Percentiles rank a stretch among this genome's conserved stretches.
These are phyloP conservation scores for Thielaviopsis populi DNA, from an alignment of 2,329 filamentous ascomycete genomes.

Conservation along the genomic window DNA sequence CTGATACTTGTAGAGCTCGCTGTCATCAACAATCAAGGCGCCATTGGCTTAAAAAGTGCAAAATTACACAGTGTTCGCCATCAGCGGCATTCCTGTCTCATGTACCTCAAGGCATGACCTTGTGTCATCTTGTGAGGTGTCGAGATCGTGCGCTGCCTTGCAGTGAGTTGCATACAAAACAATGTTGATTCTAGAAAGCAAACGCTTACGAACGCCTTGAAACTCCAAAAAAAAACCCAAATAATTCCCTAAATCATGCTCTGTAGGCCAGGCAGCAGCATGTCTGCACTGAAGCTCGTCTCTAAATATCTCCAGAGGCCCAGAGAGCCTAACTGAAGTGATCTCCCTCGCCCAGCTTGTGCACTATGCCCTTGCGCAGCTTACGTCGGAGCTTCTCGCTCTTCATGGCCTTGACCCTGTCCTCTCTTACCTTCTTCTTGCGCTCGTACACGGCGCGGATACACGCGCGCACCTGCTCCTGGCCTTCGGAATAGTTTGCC, in stretches of 20 bases:
- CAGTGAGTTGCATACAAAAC: not conserved
- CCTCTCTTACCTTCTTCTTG: conserved; percentile 56
- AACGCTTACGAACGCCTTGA: not conserved
- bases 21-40: not conserved
- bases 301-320: not conserved
- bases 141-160: no score
- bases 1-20: not conserved
- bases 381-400: conserved; percentile 31
- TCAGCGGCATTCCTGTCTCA: no score
- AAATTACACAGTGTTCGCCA: no score
- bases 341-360: conserved; percentile 43
- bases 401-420: conserved; percentile 30
- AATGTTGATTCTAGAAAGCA: not conserved
- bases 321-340: conserved; percentile 38
- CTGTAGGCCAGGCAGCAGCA: not conserved
- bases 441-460: conserved; percentile 84
- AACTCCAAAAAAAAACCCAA: not conserved
- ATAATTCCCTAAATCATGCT: not conserved
- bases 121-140: no score
- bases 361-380: conserved; percentile 35
- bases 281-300: not conserved
- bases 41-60: not conserved
- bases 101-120: no score
- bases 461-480: conserved; percentile 60
- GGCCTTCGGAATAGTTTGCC: conserved; percentile 76